Evolutionary conservation across 495 filamentous ascomycete species (phyloP), one percentile per base, ranked within the genome.

Genomic region (Penicillium dipodomyicola): DNA sequence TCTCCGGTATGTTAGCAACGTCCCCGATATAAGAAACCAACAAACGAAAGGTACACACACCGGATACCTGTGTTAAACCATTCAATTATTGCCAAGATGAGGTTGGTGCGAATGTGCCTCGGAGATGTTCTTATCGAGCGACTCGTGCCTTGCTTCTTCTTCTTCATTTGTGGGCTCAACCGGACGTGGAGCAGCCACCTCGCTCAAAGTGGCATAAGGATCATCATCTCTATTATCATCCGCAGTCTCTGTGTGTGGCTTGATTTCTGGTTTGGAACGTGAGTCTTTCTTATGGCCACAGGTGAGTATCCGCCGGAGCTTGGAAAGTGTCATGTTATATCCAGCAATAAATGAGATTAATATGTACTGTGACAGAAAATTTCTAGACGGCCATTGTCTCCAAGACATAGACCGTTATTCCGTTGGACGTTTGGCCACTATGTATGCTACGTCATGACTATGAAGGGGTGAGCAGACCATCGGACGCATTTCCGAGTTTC

Each of bases 21-120:
- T 15, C 3, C 0, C 25, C 9, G 2, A 39, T 7, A 4, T n/a
- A 39, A 17, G 6, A 39, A 14, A 10, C 5, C 10, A 20, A 1
- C 10, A 47, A 30, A 7, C 25, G 4, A 12, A 14, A 10, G 9
- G 25, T 23, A 17, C 8, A 11, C 20, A 9, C 0, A 25, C 32
- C 14, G 27, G 15, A 25, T 17, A 10, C 9, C 3, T 39, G 2
- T 19, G 7, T 12, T 17, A 30, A 29, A 2, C 1, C 32, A 32
- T 25, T 43, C 6, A 52, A 27, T 54, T 54, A 37, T 54, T 54
- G n/a, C 20, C 25, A 1, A 54, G 52, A 44, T 54, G 40, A 25
- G 52, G 41, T 1, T 17, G 14, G 2, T 17, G 14, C 19, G 19
- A 45, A 27, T 44, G 52, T 17, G 27, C 1, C 11, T n/a, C 4